Conservation (phyloP, 2,329 filamentous ascomycete genomes). For the Colletotrichum eleusines region DNA sequence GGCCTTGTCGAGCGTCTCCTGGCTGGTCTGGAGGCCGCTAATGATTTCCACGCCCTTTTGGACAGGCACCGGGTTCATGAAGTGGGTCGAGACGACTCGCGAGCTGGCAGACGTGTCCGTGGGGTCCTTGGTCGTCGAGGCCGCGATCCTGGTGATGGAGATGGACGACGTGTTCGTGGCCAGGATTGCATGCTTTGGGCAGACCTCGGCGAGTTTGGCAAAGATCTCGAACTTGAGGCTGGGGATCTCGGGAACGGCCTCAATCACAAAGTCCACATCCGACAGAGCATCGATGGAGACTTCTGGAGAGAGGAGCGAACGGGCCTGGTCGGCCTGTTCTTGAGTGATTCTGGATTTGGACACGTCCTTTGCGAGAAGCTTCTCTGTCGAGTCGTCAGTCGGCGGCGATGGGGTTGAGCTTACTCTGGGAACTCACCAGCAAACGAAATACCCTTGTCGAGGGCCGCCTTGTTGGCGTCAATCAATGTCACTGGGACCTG, state of each 20-base stretch:
- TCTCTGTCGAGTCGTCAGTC: conserved; percentile 68
- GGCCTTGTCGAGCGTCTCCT: conserved; percentile 83
- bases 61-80: conserved; percentile 98
- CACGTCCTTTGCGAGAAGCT: conserved; percentile 93
- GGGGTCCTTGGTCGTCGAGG: conserved; percentile 82
- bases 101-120: conserved; percentile 85
- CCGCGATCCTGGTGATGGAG: conserved; percentile 95
- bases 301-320: conserved; percentile 75
- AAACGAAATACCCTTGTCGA: conserved; percentile 91
- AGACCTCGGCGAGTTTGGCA: conserved; percentile 82
- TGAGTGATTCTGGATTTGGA: conserved; percentile 87
- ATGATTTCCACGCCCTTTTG: conserved; percentile 99
- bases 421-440: conserved; percentile 69
- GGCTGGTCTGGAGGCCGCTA: conserved; percentile 89
- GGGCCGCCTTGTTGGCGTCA: conserved; percentile 84
- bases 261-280: conserved; percentile 95
- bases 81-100: conserved; percentile 94
- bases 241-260: conserved; percentile 94
- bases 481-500: conserved; percentile 87
- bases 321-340: conserved; percentile 80
- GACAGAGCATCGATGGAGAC: conserved; percentile 82
- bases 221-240: conserved; percentile 92
- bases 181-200: conserved; percentile 86
- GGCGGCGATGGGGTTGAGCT: not conserved
- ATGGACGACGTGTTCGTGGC: conserved; percentile 99